Conservation (phyloP, 2,329 filamentous ascomycete species). For the Arachnomyces sp. region DNA sequence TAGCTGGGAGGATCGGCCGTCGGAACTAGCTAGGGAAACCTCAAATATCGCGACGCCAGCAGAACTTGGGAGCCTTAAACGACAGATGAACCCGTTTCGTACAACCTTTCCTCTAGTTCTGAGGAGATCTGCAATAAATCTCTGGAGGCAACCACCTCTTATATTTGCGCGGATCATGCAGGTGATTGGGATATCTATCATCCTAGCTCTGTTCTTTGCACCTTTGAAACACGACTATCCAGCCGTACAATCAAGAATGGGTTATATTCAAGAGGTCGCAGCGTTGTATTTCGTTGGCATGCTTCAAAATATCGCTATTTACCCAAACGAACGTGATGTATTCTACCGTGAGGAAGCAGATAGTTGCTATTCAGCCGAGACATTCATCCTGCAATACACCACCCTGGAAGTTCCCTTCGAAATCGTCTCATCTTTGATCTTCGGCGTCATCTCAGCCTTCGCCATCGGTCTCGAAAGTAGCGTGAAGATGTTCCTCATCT, state of each 20-base stretch:
- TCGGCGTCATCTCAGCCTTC: slow-evolving; percentile 56
- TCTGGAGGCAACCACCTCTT: slow-evolving; percentile 57
- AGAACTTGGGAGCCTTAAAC: slow-evolving; percentile 61
- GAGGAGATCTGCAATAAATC: slow-evolving; percentile 61
- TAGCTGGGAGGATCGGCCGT: slow-evolving; percentile 42
- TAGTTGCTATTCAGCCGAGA: slow-evolving; percentile 61
- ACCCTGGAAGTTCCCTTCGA: slow-evolving; percentile 66
- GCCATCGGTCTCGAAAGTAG: slow-evolving; percentile 60
- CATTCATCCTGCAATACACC: slow-evolving; percentile 65
- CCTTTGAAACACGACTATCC: slow-evolving; percentile 62
- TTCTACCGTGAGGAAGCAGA: slow-evolving; percentile 73
- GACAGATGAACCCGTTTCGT: slow-evolving; percentile 54
- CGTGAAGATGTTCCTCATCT: slow-evolving; percentile 58
- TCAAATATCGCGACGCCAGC: slow-evolving; percentile 58
- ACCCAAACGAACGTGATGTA: slow-evolving; percentile 64
- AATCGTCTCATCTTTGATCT: slow-evolving; percentile 56
- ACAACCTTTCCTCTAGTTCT: slow-evolving; percentile 61
- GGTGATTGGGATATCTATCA: slow-evolving; percentile 55
- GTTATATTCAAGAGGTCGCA: slow-evolving; percentile 64
- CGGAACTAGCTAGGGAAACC: slow-evolving; percentile 17
- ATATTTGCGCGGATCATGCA: slow-evolving; percentile 61
- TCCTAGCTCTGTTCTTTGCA: slow-evolving; percentile 63
- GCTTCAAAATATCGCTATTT: slow-evolving; percentile 70
- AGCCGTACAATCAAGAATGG: slow-evolving; percentile 64
- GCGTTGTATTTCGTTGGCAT: slow-evolving; percentile 49